phyloP scores from a whole-genome alignment of 257 asterid genomes.

The Voacanga thouarsii region DNA sequence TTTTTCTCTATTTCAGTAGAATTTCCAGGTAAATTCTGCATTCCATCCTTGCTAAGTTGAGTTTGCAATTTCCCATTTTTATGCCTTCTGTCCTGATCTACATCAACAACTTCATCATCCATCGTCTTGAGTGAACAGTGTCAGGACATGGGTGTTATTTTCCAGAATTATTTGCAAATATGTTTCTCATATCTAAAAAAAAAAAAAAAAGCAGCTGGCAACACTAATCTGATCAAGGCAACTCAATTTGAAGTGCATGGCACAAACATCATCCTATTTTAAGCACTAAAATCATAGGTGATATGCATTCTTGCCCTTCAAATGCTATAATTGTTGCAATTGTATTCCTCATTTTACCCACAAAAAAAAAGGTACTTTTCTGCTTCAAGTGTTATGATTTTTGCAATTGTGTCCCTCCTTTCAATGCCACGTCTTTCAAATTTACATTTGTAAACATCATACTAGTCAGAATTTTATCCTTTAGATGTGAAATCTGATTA shows the following conservation, averaged over 20 bases:
- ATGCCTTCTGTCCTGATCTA: slow-evolving; percentile 43
- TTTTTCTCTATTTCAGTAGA: slow-evolving; percentile 26
- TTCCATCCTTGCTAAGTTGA: slow-evolving; percentile 34
- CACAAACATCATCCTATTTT: not conserved
- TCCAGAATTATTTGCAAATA: not conserved
- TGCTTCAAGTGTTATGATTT: not conserved
- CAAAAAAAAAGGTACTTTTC: not conserved
- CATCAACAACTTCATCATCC: slow-evolving; percentile 36
- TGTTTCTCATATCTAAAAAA: not conserved
- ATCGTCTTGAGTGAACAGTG: not conserved
- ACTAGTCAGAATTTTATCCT: not conserved
- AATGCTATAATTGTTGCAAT: not conserved
- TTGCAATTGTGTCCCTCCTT: not conserved
- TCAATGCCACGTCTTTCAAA: not conserved
- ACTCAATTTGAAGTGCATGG: not conserved
- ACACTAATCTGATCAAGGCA: not conserved
- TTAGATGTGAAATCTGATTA: not conserved
- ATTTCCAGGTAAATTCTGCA: slow-evolving; percentile 29
- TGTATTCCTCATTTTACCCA: not conserved
- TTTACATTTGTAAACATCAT: not conserved
- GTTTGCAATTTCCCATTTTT: slow-evolving; percentile 32
- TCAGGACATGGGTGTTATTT: not conserved
- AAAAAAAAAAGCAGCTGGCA: not conserved
- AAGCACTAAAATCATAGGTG: not conserved
- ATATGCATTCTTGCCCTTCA: not conserved